phyloP scores from a whole-genome alignment of 345 rosid genomes.

The Triadica sebifera region DNA sequence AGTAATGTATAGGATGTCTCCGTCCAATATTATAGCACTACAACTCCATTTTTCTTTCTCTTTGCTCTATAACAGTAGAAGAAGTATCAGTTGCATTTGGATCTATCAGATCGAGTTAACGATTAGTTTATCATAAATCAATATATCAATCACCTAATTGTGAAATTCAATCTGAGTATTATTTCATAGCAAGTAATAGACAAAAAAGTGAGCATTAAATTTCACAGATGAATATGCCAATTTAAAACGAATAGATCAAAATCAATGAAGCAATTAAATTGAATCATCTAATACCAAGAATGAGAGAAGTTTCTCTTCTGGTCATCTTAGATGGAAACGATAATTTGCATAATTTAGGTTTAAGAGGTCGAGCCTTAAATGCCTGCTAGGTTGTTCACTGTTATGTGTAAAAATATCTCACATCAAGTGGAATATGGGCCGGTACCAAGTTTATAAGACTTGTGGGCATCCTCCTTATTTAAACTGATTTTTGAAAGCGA shows the following conservation, averaged over 20 bases:
- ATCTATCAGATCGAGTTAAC: not conserved
- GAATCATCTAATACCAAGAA: slow-evolving; percentile 67
- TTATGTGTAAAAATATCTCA: too few species aligned
- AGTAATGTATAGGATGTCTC: not conserved
- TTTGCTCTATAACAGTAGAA: not conserved
- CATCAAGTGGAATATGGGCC: too few species aligned
- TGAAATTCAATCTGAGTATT: too few species aligned
- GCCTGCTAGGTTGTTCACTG: too few species aligned
- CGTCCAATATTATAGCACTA: not conserved
- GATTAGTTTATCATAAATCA: not conserved
- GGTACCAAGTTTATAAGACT: too few species aligned
- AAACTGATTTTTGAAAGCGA: too few species aligned
- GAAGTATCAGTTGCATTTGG: not conserved
- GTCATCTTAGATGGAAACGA: slow-evolving; percentile 83
- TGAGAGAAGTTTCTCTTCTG: slow-evolving; percentile 71
- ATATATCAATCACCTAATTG: not conserved
- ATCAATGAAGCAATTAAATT: not conserved
- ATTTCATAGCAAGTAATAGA: too few species aligned
- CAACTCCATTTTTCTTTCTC: not conserved
- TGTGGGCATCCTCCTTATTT: too few species aligned
- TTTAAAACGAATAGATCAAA: not conserved
- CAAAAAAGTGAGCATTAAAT: not conserved
- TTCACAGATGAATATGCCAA: not conserved
- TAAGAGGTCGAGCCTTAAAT: slow-evolving; percentile 62
- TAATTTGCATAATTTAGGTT: slow-evolving; percentile 52